These are phyloP conservation scores for Trichoderma sp. DNA, from an alignment of 2,329 filamentous ascomycete genomes.

Conservation along the genomic window DNA sequence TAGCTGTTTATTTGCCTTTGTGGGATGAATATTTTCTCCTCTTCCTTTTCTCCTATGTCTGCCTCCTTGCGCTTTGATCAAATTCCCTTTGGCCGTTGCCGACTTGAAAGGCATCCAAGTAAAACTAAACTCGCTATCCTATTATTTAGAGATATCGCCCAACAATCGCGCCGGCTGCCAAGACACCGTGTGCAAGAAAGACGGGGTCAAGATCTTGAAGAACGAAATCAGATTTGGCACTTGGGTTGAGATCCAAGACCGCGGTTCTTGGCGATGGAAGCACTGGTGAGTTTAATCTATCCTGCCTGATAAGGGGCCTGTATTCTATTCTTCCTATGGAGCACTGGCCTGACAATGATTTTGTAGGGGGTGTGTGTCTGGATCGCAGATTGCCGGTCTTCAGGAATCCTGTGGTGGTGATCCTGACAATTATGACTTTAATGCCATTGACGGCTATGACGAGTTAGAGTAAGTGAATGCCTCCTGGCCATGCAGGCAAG, in stretches of 20 bases:
- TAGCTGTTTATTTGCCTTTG: neutral
- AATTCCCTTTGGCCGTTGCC: neutral
- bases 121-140: neutral
- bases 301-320: neutral
- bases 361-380: constrained; percentile 82
- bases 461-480: constrained; percentile 55
- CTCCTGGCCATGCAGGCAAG: neutral
- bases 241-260: constrained; percentile 61
- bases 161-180: constrained; percentile 73
- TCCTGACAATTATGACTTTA: constrained; percentile 53
- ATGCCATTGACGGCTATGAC: constrained; percentile 76
- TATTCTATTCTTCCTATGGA: neutral
- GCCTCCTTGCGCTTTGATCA: neutral
- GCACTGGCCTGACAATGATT: neutral
- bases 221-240: constrained; percentile 74
- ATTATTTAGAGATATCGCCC: constrained; percentile 61
- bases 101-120: neutral
- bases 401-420: constrained; percentile 50
- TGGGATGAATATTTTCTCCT: neutral
- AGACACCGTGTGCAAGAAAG: constrained; percentile 69
- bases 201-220: constrained; percentile 68
- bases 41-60: neutral
- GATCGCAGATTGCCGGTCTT: constrained; percentile 65
- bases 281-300: constrained; percentile 66
- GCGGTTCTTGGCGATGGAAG: constrained; percentile 70